phyloP scores from a whole-genome alignment of 352 stramenopile species.

The Pythium aquatile region DNA sequence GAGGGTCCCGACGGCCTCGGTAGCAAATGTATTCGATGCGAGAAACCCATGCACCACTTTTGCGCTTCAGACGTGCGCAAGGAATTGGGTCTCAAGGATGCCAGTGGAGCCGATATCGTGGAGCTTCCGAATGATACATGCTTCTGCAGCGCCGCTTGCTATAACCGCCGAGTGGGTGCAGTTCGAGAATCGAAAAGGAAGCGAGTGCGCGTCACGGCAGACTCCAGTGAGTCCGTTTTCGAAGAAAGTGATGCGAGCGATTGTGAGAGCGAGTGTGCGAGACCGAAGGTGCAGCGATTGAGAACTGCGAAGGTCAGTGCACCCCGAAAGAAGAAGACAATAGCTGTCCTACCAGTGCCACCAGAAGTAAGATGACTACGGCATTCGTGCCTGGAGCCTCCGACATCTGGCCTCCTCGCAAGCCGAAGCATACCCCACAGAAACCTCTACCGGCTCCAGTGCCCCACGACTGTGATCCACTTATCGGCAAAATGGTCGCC shows the following conservation, averaged over 20 bases:
- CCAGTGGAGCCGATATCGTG: neutral
- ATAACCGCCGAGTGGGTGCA: neutral
- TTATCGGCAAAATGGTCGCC: conserved; percentile 18
- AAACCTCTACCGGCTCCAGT: too few species aligned
- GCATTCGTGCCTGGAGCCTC: too few species aligned
- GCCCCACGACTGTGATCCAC: neutral
- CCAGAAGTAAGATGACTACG: too few species aligned
- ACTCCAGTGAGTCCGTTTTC: neutral
- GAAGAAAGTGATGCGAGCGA: neutral
- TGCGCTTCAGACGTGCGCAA: conserved; percentile 12
- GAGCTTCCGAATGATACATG: conserved; percentile 18
- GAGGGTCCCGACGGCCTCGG: conserved; percentile 1
- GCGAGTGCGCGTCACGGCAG: neutral
- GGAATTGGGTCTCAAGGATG: conserved; percentile 8
- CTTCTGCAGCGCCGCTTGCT: conserved; percentile 14
- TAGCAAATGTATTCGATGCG: conserved; percentile 1
- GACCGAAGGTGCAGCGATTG: neutral
- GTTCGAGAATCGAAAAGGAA: conserved; percentile 5
- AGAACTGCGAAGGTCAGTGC: neutral
- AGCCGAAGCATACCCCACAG: neutral
- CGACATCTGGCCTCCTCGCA: neutral
- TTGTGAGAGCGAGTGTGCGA: neutral
- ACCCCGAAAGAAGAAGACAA: too few species aligned
- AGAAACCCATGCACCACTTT: conserved; percentile 18
- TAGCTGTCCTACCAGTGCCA: too few species aligned